Percentiles rank a stretch among this genome's conserved stretches.
These are phyloP conservation scores for Pulchroboletus neoregius DNA, from an alignment of 1,284 basidiomycete genomes.

Conservation along the genomic window DNA sequence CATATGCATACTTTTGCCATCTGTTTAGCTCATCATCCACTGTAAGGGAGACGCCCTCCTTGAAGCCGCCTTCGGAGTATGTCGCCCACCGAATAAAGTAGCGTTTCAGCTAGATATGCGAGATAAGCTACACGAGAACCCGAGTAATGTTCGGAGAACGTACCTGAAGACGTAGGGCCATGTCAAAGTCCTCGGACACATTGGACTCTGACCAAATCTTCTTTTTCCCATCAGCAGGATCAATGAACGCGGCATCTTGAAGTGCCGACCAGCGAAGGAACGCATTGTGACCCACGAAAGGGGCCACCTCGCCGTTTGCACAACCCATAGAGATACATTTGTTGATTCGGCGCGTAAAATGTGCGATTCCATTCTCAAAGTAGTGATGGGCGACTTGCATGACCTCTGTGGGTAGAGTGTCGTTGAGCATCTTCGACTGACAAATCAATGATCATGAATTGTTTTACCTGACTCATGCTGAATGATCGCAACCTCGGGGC, in stretches of 20 bases:
- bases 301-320: constrained; percentile 77
- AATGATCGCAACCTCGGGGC: constrained; percentile 71
- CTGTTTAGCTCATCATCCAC: constrained; percentile 77
- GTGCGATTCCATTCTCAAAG: constrained; percentile 83
- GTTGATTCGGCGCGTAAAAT: constrained; percentile 80
- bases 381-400: constrained; percentile 86
- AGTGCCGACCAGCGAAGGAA: constrained; percentile 83
- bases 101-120: too few relatives aligned
- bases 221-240: constrained; percentile 48
- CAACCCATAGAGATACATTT: constrained; percentile 71
- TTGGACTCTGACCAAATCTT: constrained; percentile 85
- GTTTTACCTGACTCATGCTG: constrained; percentile 78
- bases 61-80: constrained; percentile 76
- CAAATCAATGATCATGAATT: too few relatives aligned
- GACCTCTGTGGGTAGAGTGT: constrained; percentile 65
- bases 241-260: constrained; percentile 74
- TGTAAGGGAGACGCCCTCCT: constrained; percentile 84
- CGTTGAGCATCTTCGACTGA: too few relatives aligned
- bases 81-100: constrained; percentile 63
- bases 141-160: too few relatives aligned
- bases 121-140: too few relatives aligned
- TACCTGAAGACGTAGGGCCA: constrained; percentile 53
- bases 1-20: constrained; percentile 87
- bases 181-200: constrained; percentile 86
- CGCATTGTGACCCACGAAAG: constrained; percentile 87